Evolutionary conservation across 495 filamentous ascomycete species (phyloP).

Genomic region (Penicillium tannophilum): DNA sequence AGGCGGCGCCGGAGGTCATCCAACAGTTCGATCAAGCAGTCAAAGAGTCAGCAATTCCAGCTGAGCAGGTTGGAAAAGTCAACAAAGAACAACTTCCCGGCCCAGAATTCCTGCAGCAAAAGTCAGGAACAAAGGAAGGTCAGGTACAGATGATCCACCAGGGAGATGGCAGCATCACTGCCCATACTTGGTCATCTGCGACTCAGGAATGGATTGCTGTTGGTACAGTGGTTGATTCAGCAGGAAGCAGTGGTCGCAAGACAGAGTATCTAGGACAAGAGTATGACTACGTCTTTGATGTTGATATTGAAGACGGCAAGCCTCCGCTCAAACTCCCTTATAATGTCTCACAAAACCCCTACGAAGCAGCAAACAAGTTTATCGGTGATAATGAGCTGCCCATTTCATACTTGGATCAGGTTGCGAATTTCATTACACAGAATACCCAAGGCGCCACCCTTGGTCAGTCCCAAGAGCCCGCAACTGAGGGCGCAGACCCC

Average conservation of each 20-base stretch:
- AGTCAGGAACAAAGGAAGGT: slow-evolving; percentile 87
- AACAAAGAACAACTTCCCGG: slow-evolving; percentile 90
- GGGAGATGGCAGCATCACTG: slow-evolving; percentile 73
- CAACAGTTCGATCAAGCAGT: slow-evolving; percentile 79
- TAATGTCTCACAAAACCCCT: slow-evolving; percentile 90
- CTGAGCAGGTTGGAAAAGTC: slow-evolving; percentile 76
- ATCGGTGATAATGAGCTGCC: slow-evolving; percentile 89
- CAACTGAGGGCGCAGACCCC: slow-evolving; percentile 60
- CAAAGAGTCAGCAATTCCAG: slow-evolving; percentile 79
- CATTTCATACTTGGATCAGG: slow-evolving; percentile 87
- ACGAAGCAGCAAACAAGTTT: slow-evolving; percentile 89
- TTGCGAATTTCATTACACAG: slow-evolving; percentile 87
- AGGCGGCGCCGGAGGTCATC: slow-evolving; percentile 60
- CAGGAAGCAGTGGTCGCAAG: slow-evolving; percentile 76
- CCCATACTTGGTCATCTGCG: slow-evolving; percentile 75
- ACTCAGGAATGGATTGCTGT: slow-evolving; percentile 78
- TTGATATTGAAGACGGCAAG: slow-evolving; percentile 95
- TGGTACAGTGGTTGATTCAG: slow-evolving; percentile 89
- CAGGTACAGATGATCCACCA: slow-evolving; percentile 91
- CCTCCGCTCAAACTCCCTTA: slow-evolving; percentile 93
- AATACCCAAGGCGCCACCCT: slow-evolving; percentile 87
- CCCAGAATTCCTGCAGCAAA: slow-evolving; percentile 76
- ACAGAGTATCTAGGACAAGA: slow-evolving; percentile 78
- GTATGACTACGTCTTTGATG: slow-evolving; percentile 98
- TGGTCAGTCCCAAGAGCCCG: slow-evolving; percentile 55